Evolutionary conservation across 164 flowering plant species (phyloP).

Genomic region (Santalum album): DNA sequence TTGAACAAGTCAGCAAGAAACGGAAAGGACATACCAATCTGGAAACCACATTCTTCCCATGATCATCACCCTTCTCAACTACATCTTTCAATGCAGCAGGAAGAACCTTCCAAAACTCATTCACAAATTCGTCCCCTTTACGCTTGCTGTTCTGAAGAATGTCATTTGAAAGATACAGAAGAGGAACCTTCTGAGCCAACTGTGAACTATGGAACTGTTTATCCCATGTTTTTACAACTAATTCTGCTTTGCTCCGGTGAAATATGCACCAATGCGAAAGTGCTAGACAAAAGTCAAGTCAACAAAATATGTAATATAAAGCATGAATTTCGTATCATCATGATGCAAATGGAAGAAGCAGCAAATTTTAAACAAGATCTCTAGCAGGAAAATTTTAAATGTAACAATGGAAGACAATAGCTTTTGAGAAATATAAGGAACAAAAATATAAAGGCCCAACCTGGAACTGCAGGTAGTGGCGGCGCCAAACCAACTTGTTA

Average conservation of each 20-base stretch:
- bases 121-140: constrained; percentile 87
- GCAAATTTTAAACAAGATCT: not conserved
- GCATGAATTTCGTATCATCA: not conserved
- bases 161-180: constrained; percentile 92
- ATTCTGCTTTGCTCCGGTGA: constrained; percentile 79
- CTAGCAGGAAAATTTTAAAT: too few relatives aligned
- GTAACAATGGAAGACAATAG: too few relatives aligned
- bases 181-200: constrained; percentile 60
- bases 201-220: constrained; percentile 69
- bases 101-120: constrained; percentile 92
- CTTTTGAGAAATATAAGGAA: too few relatives aligned
- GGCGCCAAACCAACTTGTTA: too few relatives aligned
- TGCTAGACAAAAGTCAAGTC: constrained; percentile 50
- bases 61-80: constrained; percentile 61
- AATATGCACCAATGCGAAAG: constrained; percentile 97
- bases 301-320: constrained; percentile 3
- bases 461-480: too few relatives aligned
- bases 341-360: not conserved
- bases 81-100: constrained; percentile 79
- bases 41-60: constrained; percentile 63
- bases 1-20: not conserved
- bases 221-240: constrained; percentile 83
- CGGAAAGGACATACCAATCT: constrained; percentile 60
- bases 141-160: constrained; percentile 94
- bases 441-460: too few relatives aligned